Conservation (phyloP, 139 green algal genomes). For the Coccomyxa sp. region DNA sequence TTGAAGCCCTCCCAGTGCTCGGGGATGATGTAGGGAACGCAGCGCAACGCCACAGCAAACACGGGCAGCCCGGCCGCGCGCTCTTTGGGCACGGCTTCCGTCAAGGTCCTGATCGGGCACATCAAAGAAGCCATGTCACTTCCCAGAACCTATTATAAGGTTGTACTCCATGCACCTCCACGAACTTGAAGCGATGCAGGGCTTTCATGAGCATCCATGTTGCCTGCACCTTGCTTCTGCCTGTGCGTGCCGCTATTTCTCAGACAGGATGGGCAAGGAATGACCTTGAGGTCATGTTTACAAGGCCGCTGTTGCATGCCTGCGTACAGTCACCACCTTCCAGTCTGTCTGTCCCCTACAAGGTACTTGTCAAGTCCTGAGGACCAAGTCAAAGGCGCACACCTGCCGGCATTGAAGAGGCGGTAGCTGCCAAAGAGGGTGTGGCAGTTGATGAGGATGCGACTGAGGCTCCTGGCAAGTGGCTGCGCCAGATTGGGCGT, state of each 20-base stretch:
- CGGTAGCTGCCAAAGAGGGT: conserved; percentile 30
- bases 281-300: too few relatives aligned
- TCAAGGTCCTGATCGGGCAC: conserved; percentile 7
- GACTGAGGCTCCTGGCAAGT: conserved; percentile 27
- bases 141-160: neutral
- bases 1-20: conserved; percentile 42
- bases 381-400: neutral
- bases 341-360: too few relatives aligned
- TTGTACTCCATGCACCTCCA: too few relatives aligned
- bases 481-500: conserved; percentile 22
- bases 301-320: too few relatives aligned
- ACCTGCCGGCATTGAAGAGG: conserved; percentile 6
- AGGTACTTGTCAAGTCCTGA: too few relatives aligned
- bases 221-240: too few relatives aligned
- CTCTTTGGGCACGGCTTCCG: conserved; percentile 21
- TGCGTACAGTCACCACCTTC: too few relatives aligned
- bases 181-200: too few relatives aligned
- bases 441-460: conserved; percentile 47
- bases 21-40: conserved; percentile 53
- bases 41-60: conserved; percentile 50
- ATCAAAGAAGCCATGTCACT: conserved; percentile 3
- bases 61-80: conserved; percentile 37
- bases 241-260: too few relatives aligned
- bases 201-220: too few relatives aligned
- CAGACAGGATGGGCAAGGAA: too few relatives aligned